Base-by-base conservation (phyloP, 805 yeast species). In the Candida ficus region DNA sequence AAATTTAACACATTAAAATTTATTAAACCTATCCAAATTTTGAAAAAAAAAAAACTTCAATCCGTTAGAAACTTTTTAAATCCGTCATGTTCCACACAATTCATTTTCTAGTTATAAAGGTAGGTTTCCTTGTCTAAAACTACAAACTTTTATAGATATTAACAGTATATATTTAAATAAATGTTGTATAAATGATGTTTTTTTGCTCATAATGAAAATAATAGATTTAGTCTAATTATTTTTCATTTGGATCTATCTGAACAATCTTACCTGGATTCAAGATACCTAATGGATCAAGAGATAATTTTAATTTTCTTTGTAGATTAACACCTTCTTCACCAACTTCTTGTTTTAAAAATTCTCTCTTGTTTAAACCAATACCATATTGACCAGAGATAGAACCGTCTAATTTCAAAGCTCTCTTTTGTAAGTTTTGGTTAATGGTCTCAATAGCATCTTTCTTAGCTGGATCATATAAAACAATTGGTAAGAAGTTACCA, bases 311-410 rank as follows among this genome's bases (percentile, higher is more conserved):
- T 34, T 71, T 73, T 52, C 91, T 70, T 90, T 84, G 83, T 38
- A 80, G 56, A 50, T 75, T 75, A 21, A 84, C 70, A 0, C 91
- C 73, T 3, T 71, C 79, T 5, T 66, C 63, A 1, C 90, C 91
- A 25, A 85, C 60, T 56, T 84, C 95, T 41, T 65, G 62, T 25
- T 67, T 64, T 21, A 84, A 58, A 38, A 67, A 73, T 21, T 71
- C 71, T 45, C 88, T 62, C 55, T 85, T 85, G 23, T 86, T 84
- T 30, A 80, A 67, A 3, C 93, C 95, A 34, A 85, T 72, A 5
- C 93, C 95, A 53, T 84, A 91, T 53, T 84, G 93, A 21, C 93
- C 93, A 7, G 87, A 80, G 45, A 85, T 78, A 1, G 95, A 84
- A 2, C 93, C 93, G 39, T 84, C 93, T 27, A 78, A 69, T 4